Evolutionary conservation across 129 eudicot genomes (phyloP), one percentile per base, ranked within the genome.

Genomic region (Centrapalus pauciflorus): DNA sequence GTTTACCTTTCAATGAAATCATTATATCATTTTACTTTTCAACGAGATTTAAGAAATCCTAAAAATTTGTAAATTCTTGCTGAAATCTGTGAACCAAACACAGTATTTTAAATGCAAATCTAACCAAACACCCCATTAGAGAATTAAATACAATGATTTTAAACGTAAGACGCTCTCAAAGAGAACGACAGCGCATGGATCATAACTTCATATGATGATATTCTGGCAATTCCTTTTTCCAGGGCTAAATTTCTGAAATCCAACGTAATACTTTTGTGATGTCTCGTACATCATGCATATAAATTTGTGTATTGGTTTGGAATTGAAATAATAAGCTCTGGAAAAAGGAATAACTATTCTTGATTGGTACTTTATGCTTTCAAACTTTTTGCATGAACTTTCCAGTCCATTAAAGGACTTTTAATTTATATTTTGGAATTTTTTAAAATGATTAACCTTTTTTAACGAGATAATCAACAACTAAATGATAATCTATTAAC

Each of bases 311-410:
- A 33, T 34, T 48, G 4, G 5, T n/a, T 16, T 50, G 46, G 21
- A 49, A 5, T 5, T 49, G 2, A 25, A 27, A 45, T 2, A 7
- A 19, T 45, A n/a, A 33, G 61, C 19, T 71, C 9, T 71, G 60
- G 28, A 24, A 71, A 60, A 40, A 46, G 20, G 45, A 29, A 0
- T 7, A 32, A 12, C 76, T 48, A 50, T 54, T 72, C 64, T 54
- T 63, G 70, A 72, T 72, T 72, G 62, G 14, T 7, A 38, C 69
- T 21, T 72, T 62, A 21, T 62, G 46, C 62, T 35, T 59, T 46
- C 37, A 37, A 62, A 27, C 70, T 72, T 72, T 66, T 61, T 72
- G 51, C 64, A 62, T 62, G 34, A 51, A 50, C 64, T 51, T 63
- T 72, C 30, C 45, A 25, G 49, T 58, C 67, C 30, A 28, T 45